Evolutionary conservation across 352 stramenopile genomes (phyloP).

Genomic region (Peronospora belbahrii): DNA sequence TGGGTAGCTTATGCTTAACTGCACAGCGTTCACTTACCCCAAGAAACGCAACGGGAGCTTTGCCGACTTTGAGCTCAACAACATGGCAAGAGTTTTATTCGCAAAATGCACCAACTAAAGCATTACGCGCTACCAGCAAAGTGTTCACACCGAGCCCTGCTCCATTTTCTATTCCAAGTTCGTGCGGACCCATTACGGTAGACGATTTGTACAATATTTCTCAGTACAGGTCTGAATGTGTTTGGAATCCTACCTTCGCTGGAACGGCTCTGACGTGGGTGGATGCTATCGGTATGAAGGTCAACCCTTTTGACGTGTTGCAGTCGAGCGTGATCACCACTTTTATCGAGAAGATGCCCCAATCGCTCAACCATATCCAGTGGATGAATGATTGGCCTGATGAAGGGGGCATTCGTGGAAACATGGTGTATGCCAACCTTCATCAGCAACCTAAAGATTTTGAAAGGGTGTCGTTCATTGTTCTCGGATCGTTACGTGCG

Average conservation of each 20-base stretch:
- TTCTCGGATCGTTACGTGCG: conserved; percentile 32
- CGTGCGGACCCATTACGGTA: conserved; percentile 6
- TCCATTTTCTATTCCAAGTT: conserved; percentile 13
- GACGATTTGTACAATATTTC: conserved; percentile 8
- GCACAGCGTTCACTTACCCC: conserved; percentile 32
- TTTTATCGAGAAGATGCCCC: conserved; percentile 32
- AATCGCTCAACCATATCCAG: conserved; percentile 13
- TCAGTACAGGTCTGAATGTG: conserved; percentile 20
- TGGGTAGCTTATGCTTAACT: conserved; percentile 28
- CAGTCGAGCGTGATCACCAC: conserved; percentile 11
- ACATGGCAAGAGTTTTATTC: conserved; percentile 23
- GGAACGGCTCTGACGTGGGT: conserved; percentile 26
- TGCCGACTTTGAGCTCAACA: not conserved
- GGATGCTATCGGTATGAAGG: conserved; percentile 3
- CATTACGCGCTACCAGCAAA: not conserved
- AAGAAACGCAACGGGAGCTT: conserved; percentile 1
- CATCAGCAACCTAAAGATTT: conserved; percentile 13
- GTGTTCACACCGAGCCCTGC: conserved; percentile 13
- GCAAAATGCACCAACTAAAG: not conserved
- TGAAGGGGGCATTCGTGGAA: conserved; percentile 26
- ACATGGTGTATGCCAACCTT: conserved; percentile 38
- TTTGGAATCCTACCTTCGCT: conserved; percentile 31
- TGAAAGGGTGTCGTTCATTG: conserved; percentile 23
- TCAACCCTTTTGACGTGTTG: conserved; percentile 38
- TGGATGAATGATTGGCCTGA: conserved; percentile 44